phyloP scores from a whole-genome alignment of 352 stramenopile genomes.

The Phytopythium mirpurense region DNA sequence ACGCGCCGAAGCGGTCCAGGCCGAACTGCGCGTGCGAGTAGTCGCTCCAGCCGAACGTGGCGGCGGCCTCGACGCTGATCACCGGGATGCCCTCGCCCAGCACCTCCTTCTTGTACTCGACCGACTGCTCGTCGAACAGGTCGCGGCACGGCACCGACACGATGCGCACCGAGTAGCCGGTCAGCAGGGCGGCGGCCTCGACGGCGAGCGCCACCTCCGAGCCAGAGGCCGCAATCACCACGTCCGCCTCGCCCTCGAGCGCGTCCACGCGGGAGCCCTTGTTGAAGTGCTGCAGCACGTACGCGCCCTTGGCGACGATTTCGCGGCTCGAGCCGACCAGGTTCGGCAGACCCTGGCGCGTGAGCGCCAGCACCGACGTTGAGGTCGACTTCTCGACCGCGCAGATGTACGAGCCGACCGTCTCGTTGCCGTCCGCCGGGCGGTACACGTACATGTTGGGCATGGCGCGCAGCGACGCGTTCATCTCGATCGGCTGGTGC shows the following conservation, averaged over 20 bases:
- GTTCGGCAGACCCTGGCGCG: conserved; percentile 88
- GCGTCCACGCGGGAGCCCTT: conserved; percentile 78
- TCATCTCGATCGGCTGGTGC: conserved; percentile 99
- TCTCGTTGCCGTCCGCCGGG: conserved; percentile 98
- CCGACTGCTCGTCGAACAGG: conserved; percentile 95
- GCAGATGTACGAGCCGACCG: conserved; percentile 92
- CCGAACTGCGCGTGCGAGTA: conserved; percentile 95
- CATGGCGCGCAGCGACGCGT: conserved; percentile 94
- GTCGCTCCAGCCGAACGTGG: conserved; percentile 93
- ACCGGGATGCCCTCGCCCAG: conserved; percentile 93
- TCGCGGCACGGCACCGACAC: conserved; percentile 98
- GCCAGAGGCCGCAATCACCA: conserved; percentile 93
- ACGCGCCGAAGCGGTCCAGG: conserved; percentile 86
- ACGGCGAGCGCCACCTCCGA: conserved; percentile 95
- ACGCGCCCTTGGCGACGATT: conserved; percentile 89
- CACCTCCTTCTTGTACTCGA: conserved; percentile 95
- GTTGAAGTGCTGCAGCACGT: conserved; percentile 70
- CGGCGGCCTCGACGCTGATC: conserved; percentile 94
- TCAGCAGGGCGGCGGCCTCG: conserved; percentile 91
- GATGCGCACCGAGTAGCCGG: conserved; percentile 85
- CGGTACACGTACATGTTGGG: conserved; percentile 98
- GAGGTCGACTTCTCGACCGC: conserved; percentile 82
- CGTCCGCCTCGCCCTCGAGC: conserved; percentile 67
- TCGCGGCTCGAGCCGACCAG: conserved; percentile 87
- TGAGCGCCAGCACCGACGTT: conserved; percentile 93